Evolutionary conservation across 768 basidiomycete species (phyloP), one percentile per base, ranked within the genome.

Genomic region (Kwoniella sp.): DNA sequence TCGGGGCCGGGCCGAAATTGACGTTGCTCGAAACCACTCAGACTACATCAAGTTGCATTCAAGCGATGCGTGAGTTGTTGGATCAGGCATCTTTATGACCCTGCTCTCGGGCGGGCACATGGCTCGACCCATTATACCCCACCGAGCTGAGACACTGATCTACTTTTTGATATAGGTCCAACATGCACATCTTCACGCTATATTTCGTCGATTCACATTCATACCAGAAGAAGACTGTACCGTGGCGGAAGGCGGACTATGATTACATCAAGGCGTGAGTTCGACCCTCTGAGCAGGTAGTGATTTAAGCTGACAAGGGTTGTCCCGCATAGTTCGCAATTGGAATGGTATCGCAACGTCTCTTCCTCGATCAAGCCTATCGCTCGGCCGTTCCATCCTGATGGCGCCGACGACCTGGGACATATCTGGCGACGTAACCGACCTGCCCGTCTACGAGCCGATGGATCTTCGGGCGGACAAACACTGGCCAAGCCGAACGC

Each of bases 201-300:
- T 97, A 95, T 79, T 91, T 95, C 84, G 81, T 97, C 62, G 93
- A 97, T 76, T 93, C 92, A 0, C 91, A 91, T 11, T 82, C 87
- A 0, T 67, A 65, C 47, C 74, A 75, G 48, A 70, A 71, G 29
- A 62, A 87, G 1, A 85, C 85, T 1, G 85, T 87, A 66, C 86
- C 87, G 62, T 80, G 80, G 81, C 83, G 79, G n/a, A 85, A 88
- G 0, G 86, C 88, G 0, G 90, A 88, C 62, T 94, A 92, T 74
- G 93, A 96, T 77, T 96, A 88, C 84, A 87, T 96, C 60, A 90
- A 86, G 55, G 83, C 87, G 88, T 87, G 70, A 62, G 84, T 66
- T 54, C n/a, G 45, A 29, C 17, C 38, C 11, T 38, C 50, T 50
- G 51, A 30, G 34, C 34, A n/a, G n/a, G n/a, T n/a, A n/a, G n/a